These are phyloP conservation scores for Nemania sp. DNA, from an alignment of 2,329 filamentous ascomycete species.

Conservation along the genomic window DNA sequence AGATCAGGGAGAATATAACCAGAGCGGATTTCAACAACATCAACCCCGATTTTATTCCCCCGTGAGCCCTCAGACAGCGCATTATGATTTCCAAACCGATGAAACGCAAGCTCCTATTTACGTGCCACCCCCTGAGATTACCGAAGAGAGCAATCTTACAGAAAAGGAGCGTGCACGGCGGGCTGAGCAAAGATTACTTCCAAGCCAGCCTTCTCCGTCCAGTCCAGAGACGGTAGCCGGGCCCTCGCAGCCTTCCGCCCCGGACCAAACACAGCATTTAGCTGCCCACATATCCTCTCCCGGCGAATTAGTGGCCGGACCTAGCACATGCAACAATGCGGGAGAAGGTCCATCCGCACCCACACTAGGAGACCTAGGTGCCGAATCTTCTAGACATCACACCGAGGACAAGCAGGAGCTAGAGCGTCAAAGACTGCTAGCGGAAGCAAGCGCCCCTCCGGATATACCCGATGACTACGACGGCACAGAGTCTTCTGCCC, in stretches of 20 bases:
- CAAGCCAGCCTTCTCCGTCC: conserved; percentile 76
- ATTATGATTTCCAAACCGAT: conserved; percentile 50
- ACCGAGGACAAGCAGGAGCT: conserved; percentile 79
- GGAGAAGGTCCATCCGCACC: conserved; percentile 57
- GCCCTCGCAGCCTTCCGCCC: conserved; percentile 55
- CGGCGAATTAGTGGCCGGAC: neutral
- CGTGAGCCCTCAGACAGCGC: conserved; percentile 49
- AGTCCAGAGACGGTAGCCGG: conserved; percentile 51
- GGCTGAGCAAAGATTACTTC: conserved; percentile 82
- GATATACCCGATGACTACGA: conserved; percentile 46
- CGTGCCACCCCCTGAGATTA: conserved; percentile 70
- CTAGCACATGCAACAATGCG: conserved; percentile 2
- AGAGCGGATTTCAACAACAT: conserved; percentile 38
- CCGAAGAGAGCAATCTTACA: conserved; percentile 71
- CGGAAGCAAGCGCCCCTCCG: conserved; percentile 65
- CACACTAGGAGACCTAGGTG: conserved; percentile 59
- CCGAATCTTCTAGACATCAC: conserved; percentile 45
- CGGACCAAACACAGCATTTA: conserved; percentile 4
- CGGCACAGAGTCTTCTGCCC: conserved; percentile 42
- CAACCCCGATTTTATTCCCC: conserved; percentile 47
- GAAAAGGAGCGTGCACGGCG: conserved; percentile 86
- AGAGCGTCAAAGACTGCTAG: conserved; percentile 66
- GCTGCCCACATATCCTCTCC: neutral
- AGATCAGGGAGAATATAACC: conserved; percentile 42
- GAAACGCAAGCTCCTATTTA: conserved; percentile 60